Percentiles rank a stretch among this genome's conserved stretches.
Evolutionary conservation across 176 grass and related monocot species (phyloP).

Genomic region (Avena insularis): DNA sequence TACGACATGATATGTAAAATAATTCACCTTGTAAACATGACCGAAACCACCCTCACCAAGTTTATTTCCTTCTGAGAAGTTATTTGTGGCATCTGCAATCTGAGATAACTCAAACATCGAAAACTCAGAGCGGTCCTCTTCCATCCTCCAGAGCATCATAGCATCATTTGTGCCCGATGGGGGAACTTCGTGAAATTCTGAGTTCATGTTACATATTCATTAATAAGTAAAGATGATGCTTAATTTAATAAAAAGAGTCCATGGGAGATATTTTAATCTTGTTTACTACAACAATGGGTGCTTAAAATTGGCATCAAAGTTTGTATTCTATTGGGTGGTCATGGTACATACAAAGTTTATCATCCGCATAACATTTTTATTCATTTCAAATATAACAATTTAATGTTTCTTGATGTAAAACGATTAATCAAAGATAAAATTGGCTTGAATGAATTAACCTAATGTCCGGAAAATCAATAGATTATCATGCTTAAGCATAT

Average conservation of each 20-base stretch:
- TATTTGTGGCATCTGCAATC: conserved; percentile 43
- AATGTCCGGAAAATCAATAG: not conserved
- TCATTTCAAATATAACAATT: not conserved
- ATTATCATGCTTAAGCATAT: not conserved
- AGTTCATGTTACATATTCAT: conserved; percentile 7
- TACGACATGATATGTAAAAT: not conserved
- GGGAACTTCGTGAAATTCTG: not conserved
- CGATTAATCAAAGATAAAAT: not conserved
- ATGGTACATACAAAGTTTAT: not conserved
- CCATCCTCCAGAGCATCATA: not conserved
- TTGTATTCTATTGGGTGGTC: not conserved
- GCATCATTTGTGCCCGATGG: not conserved
- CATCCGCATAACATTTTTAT: not conserved
- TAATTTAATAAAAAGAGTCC: not conserved
- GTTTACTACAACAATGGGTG: not conserved
- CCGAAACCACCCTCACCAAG: conserved; percentile 64
- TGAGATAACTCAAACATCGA: conserved; percentile 35
- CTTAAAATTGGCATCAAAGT: not conserved
- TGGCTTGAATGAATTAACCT: not conserved
- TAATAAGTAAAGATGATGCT: not conserved
- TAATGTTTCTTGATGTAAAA: not conserved
- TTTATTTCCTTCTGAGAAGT: conserved; percentile 52
- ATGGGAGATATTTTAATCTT: not conserved
- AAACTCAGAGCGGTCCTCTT: conserved; percentile 23
- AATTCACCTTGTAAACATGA: conserved; percentile 50